phyloP scores from a whole-genome alignment of 345 rosid genomes.

The Clarkia xantiana region DNA sequence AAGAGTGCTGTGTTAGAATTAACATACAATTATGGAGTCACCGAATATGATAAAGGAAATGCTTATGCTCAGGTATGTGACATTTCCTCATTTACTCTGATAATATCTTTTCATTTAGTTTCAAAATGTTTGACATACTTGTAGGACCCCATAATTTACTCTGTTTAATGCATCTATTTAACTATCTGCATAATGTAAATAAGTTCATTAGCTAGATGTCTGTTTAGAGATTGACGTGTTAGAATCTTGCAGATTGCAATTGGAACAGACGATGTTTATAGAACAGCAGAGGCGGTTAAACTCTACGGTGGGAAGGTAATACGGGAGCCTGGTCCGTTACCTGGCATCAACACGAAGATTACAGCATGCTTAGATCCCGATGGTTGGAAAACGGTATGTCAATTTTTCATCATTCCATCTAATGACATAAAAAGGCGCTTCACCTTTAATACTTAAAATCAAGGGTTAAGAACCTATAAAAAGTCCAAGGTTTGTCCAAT shows the following conservation, averaged over 20 bases:
- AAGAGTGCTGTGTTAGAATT: conserved; percentile 68
- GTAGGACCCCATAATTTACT: too few relatives aligned
- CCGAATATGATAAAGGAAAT: conserved; percentile 79
- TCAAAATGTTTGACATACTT: neutral
- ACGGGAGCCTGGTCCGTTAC: conserved; percentile 92
- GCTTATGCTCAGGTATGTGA: conserved; percentile 72
- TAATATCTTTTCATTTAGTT: neutral
- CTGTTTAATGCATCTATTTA: too few relatives aligned
- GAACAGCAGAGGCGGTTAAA: conserved; percentile 81
- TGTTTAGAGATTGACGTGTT: conserved; percentile 1
- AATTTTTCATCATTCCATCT: conserved; percentile 5
- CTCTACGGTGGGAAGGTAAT: conserved; percentile 77
- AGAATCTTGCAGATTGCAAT: conserved; percentile 57
- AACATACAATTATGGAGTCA: conserved; percentile 86
- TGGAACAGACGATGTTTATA: conserved; percentile 93
- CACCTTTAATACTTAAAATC: too few relatives aligned
- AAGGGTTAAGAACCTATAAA: too few relatives aligned
- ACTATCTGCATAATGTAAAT: conserved; percentile 2
- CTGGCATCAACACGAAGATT: conserved; percentile 88
- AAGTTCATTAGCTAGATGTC: neutral
- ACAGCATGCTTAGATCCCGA: conserved; percentile 96
- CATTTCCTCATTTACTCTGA: conserved; percentile 1
- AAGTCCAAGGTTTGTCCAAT: too few relatives aligned
- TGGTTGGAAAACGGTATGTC: conserved; percentile 94
- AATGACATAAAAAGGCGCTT: neutral